Base-by-base conservation (phyloP, 352 stramenopile species). In the Thalassiosira livingstoniorum region DNA sequence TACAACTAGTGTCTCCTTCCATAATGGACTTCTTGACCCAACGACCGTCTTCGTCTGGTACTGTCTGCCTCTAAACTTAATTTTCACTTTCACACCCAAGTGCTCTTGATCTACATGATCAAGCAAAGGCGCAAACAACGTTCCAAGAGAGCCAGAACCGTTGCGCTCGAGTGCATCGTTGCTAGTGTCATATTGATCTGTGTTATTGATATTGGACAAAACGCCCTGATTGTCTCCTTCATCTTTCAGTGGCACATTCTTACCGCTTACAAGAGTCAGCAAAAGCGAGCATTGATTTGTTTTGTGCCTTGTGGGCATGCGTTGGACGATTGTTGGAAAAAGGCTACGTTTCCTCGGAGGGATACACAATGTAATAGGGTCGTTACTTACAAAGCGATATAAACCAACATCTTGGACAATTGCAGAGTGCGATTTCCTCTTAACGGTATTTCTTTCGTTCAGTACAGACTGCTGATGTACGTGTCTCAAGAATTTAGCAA, bases 1-100 rank as follows among this genome's bases (percentile, higher is more conserved):
- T 42, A 98, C 55, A 13, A 90, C 82, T 7, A 98, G 42, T 4
- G 96, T 97, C 82, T 98, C 93, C 87, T 98, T 98, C 96, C 96
- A 98, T 76, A 95, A 88, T 0, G 96, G 94, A 29, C 7, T 82
- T 25, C 25, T 15, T 13, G 61, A 31, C 2, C 94, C 90, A 15
- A 18, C 54, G 10, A 76, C 75, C 13, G 58, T 51, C 58, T 76
- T 74, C n/a, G 75, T 85, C 54, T 55, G 32, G 57, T 72, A 83
- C 43, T 78, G 4, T 5, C 42, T 78, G 35, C 80, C 76, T 67
- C 74, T 66, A 47, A 78, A 77, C 43, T 79, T 65, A 23, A 87
- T 68, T 39, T 80, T 87, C 21, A 72, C 72, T 21, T 75, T 51
- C 18, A 75, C 67, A 43, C 67, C 80, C 25, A 76, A 13, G 35